Percentiles rank a stretch among this genome's conserved stretches.
phyloP scores from a whole-genome alignment of 2,329 filamentous ascomycete genomes.

The Aspergillus piperis region DNA sequence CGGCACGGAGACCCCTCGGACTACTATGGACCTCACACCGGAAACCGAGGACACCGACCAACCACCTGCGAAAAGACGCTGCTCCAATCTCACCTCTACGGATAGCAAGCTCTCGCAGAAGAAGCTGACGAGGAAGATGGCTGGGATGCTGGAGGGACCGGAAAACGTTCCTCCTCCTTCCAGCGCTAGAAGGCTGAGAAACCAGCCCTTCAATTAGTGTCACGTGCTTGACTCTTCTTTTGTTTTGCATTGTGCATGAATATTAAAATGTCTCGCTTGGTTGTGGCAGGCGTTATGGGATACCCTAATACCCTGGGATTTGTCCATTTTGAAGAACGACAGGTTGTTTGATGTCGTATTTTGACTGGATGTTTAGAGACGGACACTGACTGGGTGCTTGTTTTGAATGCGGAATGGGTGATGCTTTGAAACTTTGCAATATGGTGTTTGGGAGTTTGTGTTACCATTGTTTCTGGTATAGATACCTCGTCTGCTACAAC shows the following conservation, averaged over 20 bases:
- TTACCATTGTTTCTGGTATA: not conserved
- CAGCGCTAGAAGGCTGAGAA: conserved; percentile 34
- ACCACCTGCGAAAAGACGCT: conserved; percentile 31
- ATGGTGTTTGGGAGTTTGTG: not conserved
- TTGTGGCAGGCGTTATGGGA: conserved; percentile 10
- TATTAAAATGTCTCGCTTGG: not conserved
- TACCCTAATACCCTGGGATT: conserved; percentile 1
- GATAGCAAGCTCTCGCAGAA: conserved; percentile 49
- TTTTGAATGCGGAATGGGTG: not conserved
- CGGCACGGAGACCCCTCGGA: not conserved
- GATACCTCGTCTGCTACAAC: not conserved
- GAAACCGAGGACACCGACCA: conserved; percentile 28
- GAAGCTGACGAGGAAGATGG: conserved; percentile 39
- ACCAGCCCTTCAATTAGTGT: conserved; percentile 29
- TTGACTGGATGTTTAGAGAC: not conserved
- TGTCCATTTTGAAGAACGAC: not conserved
- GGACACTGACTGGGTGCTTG: not conserved
- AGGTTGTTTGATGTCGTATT: not conserved
- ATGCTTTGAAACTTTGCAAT: not conserved
- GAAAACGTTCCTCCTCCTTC: conserved; percentile 43
- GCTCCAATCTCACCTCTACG: conserved; percentile 29
- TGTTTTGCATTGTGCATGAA: conserved; percentile 10
- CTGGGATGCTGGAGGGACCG: conserved; percentile 46
- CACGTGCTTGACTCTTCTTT: conserved; percentile 6
- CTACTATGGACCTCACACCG: conserved; percentile 13